Conservation (phyloP, 2,329 filamentous ascomycete genomes). For the Hortaea sp. region DNA sequence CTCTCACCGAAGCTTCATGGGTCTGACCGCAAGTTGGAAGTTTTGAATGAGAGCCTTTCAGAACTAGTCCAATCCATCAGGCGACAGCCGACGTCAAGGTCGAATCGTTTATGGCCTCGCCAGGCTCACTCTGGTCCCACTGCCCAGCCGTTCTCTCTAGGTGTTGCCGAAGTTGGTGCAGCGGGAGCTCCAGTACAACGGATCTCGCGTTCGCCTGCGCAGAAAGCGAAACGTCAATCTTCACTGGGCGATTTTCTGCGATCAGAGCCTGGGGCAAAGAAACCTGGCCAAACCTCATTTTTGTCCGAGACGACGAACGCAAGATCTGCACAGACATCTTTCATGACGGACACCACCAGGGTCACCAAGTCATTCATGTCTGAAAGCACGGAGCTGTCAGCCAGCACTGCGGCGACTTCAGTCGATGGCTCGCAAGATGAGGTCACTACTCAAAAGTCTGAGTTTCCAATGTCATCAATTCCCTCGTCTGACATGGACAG, state of each 20-base stretch:
- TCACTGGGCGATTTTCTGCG: no score
- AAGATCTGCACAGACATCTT: neutral
- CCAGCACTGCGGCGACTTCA: conserved; percentile 1
- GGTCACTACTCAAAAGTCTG: neutral
- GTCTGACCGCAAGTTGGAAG: neutral
- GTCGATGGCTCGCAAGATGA: neutral
- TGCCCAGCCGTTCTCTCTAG: no score
- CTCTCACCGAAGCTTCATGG: neutral
- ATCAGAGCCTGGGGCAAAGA: neutral
- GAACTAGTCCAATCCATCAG: neutral
- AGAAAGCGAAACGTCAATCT: no score
- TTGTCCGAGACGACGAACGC: conserved; percentile 1
- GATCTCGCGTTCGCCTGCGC: no score
- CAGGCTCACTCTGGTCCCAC: no score
- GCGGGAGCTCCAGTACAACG: no score
- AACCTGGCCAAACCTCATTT: neutral
- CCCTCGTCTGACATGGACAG: neutral
- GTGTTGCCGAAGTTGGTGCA: no score
- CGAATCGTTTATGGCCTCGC: no score
- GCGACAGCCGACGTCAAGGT: no score
- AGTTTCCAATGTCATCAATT: neutral
- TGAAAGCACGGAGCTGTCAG: neutral
- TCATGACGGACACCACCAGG: neutral
- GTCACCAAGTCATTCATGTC: conserved; percentile 2
- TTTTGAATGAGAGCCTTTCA: neutral